These are phyloP conservation scores for Aureobasidium sp. DNA, from an alignment of 2,329 filamentous ascomycete species.

Conservation along the genomic window DNA sequence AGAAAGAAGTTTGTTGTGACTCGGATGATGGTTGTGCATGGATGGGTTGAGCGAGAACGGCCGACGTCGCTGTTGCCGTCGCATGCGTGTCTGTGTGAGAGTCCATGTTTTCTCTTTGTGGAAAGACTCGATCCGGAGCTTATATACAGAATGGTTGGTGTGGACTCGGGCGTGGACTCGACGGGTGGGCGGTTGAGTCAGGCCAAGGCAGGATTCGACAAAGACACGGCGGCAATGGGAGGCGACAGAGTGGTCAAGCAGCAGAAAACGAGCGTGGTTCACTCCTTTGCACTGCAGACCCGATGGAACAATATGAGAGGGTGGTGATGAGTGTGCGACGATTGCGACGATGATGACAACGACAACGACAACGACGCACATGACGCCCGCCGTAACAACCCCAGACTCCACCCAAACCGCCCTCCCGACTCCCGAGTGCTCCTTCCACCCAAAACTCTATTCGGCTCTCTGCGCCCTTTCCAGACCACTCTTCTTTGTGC, in stretches of 20 bases:
- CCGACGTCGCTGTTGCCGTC: background rate
- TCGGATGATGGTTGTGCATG: background rate
- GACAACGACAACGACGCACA: background rate
- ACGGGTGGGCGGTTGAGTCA: background rate
- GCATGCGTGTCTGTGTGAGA: background rate
- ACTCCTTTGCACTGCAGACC: background rate
- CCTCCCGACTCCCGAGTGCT: background rate
- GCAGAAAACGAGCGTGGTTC: background rate
- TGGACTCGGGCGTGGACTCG: background rate
- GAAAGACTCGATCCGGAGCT: background rate
- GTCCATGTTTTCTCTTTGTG: background rate
- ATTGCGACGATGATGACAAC: background rate
- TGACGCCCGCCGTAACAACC: background rate
- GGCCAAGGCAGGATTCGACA: background rate
- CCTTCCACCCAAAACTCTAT: background rate
- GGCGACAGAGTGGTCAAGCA: background rate
- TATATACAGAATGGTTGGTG: background rate
- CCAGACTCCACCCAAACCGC: background rate
- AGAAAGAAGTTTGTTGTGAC: background rate
- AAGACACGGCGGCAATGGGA: background rate
- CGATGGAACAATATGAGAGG: background rate
- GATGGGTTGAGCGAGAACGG: background rate
- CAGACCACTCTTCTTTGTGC: background rate
- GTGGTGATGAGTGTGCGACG: background rate
- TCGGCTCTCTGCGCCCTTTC: background rate